A percentile compares a stretch with the other conserved stretches of the same genome.
These are phyloP conservation scores for Cutaneotrichosporon cutaneum DNA, from an alignment of 1,284 basidiomycete genomes.

Conservation along the genomic window DNA sequence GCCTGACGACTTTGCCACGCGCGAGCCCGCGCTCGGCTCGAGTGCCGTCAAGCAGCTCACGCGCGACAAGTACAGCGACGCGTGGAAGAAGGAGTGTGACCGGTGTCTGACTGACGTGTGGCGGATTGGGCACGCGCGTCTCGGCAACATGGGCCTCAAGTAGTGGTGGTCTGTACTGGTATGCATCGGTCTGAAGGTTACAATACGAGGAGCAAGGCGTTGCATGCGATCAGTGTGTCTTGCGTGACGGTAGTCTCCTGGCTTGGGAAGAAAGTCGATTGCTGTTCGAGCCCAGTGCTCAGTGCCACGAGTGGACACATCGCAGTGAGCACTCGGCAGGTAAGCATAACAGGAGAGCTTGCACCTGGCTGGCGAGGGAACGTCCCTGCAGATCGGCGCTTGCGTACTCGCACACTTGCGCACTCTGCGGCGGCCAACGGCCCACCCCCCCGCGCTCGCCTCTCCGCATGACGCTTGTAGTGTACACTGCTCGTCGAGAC, in stretches of 20 bases:
- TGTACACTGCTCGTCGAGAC: not conserved
- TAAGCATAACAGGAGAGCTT: too few relatives aligned
- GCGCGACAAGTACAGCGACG: conserved; percentile 27
- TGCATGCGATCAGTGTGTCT: too few relatives aligned
- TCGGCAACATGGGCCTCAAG: conserved; percentile 38
- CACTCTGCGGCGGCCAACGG: too few relatives aligned
- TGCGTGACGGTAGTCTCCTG: not conserved
- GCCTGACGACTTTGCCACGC: conserved; percentile 29
- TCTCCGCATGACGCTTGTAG: too few relatives aligned
- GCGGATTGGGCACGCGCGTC: conserved; percentile 67
- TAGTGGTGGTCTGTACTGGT: conserved; percentile 14
- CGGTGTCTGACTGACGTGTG: conserved; percentile 73
- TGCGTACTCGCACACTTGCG: too few relatives aligned
- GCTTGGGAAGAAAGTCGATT: not conserved
- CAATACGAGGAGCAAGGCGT: too few relatives aligned
- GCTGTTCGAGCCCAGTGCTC: too few relatives aligned
- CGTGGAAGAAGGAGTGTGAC: conserved; percentile 65
- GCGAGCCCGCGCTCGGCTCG: conserved; percentile 54
- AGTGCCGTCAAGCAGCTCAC: conserved; percentile 40
- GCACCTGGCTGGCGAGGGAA: too few relatives aligned
- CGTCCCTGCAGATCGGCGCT: too few relatives aligned
- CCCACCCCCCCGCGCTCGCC: too few relatives aligned
- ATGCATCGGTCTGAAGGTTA: not conserved
- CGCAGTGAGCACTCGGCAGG: too few relatives aligned
- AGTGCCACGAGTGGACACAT: too few relatives aligned